Evolutionary conservation across 2,329 filamentous ascomycete species (phyloP).

Genomic region (Coleophoma cylindrospora): DNA sequence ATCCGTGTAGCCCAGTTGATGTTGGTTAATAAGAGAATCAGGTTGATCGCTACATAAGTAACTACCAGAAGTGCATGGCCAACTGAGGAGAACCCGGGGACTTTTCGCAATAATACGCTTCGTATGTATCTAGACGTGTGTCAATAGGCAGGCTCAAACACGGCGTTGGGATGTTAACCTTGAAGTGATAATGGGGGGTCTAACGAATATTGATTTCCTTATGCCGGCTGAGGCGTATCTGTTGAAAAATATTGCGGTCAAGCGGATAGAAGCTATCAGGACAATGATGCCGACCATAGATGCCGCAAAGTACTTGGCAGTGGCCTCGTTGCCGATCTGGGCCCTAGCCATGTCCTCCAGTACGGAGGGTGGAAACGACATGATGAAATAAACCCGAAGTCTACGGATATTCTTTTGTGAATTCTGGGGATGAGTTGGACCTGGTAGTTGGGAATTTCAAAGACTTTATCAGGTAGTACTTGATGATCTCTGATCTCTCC

Average conservation of each 20-base stretch:
- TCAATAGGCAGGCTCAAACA: neutral
- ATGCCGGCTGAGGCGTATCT: constrained; percentile 3
- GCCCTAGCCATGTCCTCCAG: neutral
- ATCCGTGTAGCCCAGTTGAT: constrained; percentile 8
- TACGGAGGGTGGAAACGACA: too few species aligned
- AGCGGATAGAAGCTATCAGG: constrained; percentile 16
- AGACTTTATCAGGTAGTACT: too few species aligned
- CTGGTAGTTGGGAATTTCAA: too few species aligned
- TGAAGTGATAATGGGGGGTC: neutral
- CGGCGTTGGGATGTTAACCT: neutral
- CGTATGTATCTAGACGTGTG: neutral
- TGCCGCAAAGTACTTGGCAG: constrained; percentile 14
- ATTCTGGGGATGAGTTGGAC: too few species aligned
- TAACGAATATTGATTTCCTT: neutral
- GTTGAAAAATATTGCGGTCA: constrained; percentile 13
- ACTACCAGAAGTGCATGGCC: constrained; percentile 30
- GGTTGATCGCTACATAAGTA: constrained; percentile 29
- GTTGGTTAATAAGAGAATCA: constrained; percentile 26
- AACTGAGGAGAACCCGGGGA: constrained; percentile 31
- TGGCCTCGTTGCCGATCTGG: constrained; percentile 8
- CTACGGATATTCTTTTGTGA: too few species aligned
- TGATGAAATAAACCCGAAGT: too few species aligned
- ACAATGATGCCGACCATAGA: constrained; percentile 14
- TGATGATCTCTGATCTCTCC: too few species aligned
- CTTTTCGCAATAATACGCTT: constrained; percentile 7